Base-by-base conservation (phyloP, 2,329 filamentous ascomycete genomes). In the Zelopaecilomyces penicillatus region DNA sequence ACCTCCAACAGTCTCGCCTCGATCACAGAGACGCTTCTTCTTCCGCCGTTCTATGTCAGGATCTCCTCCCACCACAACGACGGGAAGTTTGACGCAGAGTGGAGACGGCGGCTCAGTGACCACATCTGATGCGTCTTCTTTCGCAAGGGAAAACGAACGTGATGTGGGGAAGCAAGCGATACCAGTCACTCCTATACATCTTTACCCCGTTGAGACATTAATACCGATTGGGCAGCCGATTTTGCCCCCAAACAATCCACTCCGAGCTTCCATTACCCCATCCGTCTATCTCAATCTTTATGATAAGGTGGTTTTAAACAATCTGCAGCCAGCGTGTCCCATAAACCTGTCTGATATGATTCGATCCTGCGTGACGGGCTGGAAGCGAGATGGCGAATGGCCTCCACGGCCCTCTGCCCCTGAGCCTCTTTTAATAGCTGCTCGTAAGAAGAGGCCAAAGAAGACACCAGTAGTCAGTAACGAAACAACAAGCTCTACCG, bases 331-430 rank as follows among this genome's bases (percentile, higher is more conserved):
- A 0, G 83, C 85, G 2, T 87, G 94, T 11, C 91, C 91, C 4
- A 85, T 96, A 57, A 96, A 95, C 55, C 76, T 97, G 1, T 69
- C 75, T 30, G 87, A 95, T 55, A 82, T 96, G 68, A 80, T 87
- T 26, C 76, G 80, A 7, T 80, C 87, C 9, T 85, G 91, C 52
- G 89, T 97, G 1, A 75, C 84, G 29, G 91, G 91, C 37, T 96
- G 91, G 91, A 95, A 94, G 64, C 76, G 87, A 35, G 87, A 93
- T 56, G 90, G 89, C 11, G 87, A 95, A 63, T 97, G 91, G 91
- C 90, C 91, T 4, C 87, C 12, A 57, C 74, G 39, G 54, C 70
- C 38, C 69, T 76, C 57, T 61, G 72, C 50, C 67, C 45, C 66
- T 53, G 43, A 64, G 56, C 48, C 63, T 53, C 32, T 52, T 8